Percentiles rank a stretch among this genome's conserved stretches.
Conservation (phyloP, 306 rosid species). For the Quercus parvula region DNA sequence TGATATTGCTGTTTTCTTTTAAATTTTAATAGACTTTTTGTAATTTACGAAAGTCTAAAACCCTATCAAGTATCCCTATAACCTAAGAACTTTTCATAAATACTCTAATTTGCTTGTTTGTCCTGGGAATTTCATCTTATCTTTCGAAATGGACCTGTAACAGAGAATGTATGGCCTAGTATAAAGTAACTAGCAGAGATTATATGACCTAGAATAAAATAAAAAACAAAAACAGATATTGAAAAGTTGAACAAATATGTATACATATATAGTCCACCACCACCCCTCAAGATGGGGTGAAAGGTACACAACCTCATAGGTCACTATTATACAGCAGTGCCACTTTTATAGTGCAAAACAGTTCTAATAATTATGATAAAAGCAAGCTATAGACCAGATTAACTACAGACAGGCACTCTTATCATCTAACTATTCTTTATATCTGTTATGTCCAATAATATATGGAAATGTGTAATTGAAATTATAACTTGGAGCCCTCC, state of each 20-base stretch:
- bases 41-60: neutral
- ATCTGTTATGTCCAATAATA: slow-evolving; percentile 6
- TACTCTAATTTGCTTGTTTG: neutral
- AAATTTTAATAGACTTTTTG: neutral
- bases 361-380: slow-evolving; percentile 19
- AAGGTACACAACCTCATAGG: neutral
- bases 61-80: neutral
- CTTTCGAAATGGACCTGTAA: neutral
- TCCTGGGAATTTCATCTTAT: neutral
- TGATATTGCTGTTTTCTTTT: neutral
- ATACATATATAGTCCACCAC: neutral
- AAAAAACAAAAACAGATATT: neutral
- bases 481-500: slow-evolving; percentile 22
- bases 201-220: neutral
- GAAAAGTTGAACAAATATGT: neutral
- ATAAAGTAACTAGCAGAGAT: neutral
- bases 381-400: slow-evolving; percentile 31
- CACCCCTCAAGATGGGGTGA: neutral
- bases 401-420: slow-evolving; percentile 41
- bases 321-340: neutral
- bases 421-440: slow-evolving; percentile 30
- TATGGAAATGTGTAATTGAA: slow-evolving; percentile 21
- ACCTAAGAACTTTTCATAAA: neutral
- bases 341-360: neutral
- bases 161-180: neutral